Evolutionary conservation across 23 red algal species (phyloP).

Genomic region (Agarophyton chilense): DNA sequence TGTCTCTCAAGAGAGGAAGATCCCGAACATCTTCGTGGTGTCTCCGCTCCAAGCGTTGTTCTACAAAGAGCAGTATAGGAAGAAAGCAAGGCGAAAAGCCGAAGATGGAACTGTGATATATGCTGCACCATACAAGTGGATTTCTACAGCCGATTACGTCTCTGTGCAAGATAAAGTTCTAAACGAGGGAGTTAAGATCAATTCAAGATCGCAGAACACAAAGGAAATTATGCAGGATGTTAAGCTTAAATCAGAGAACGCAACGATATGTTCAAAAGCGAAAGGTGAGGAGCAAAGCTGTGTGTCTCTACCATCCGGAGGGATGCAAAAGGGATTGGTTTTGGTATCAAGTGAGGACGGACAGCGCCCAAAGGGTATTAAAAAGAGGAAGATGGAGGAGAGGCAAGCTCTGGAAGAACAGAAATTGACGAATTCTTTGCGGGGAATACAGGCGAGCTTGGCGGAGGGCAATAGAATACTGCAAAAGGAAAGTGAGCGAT

Average conservation of each 20-base stretch:
- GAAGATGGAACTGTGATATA: constrained; percentile 2
- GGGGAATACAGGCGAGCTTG: not conserved
- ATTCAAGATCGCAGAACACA: not conserved
- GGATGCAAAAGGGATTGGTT: not conserved
- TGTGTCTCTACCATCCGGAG: not conserved
- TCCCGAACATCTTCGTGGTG: too few species aligned
- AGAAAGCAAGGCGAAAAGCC: constrained; percentile 2
- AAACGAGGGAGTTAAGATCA: constrained; percentile 15
- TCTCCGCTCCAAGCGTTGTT: too few species aligned
- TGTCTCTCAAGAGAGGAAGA: too few species aligned
- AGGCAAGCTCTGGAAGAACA: not conserved
- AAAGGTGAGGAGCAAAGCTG: not conserved
- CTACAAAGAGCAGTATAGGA: constrained; percentile 30
- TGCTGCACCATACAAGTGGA: constrained; percentile 7
- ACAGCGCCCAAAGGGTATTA: constrained; percentile 6
- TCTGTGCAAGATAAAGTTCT: not conserved
- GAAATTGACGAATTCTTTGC: not conserved
- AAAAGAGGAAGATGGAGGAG: not conserved
- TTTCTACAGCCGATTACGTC: constrained; percentile 32
- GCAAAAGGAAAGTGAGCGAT: not conserved
- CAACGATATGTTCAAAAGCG: too few species aligned
- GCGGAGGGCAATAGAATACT: not conserved
- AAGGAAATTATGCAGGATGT: not conserved
- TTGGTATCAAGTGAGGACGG: not conserved
- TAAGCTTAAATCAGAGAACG: too few species aligned